Evolutionary conservation across 176 grass and related monocot genomes (phyloP).

Genomic region (Luzula sylvatica): DNA sequence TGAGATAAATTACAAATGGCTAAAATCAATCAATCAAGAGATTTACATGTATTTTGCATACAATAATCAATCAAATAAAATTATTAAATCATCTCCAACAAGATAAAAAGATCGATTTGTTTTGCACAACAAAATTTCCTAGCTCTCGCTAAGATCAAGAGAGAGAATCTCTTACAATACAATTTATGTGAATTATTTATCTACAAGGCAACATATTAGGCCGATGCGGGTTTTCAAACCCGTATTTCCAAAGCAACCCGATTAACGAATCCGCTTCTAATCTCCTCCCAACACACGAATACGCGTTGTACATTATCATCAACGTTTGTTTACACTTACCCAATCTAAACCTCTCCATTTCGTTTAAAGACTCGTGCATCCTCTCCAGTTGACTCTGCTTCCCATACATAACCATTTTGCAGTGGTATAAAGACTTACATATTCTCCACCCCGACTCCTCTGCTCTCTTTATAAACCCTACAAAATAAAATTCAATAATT

Average conservation of each 20-base stretch:
- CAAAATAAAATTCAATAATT: neutral
- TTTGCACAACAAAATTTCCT: too few relatives aligned
- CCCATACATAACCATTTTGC: constrained; percentile 96
- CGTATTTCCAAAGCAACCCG: constrained; percentile 77
- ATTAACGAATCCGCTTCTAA: constrained; percentile 47
- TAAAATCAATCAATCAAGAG: too few relatives aligned
- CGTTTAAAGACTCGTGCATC: constrained; percentile 71
- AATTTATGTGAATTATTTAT: too few relatives aligned
- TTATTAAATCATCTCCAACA: too few relatives aligned
- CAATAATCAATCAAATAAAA: too few relatives aligned
- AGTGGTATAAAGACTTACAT: constrained; percentile 75
- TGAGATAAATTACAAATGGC: too few relatives aligned
- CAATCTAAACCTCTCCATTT: constrained; percentile 60
- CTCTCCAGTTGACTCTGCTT: constrained; percentile 40
- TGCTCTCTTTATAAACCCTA: constrained; percentile 42
- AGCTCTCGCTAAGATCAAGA: neutral
- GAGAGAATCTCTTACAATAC: too few relatives aligned
- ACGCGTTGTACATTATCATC: constrained; percentile 80
- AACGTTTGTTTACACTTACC: constrained; percentile 76
- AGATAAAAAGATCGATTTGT: too few relatives aligned
- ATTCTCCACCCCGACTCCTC: constrained; percentile 68
- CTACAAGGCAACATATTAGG: too few relatives aligned
- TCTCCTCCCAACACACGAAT: constrained; percentile 31
- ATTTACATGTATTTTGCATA: too few relatives aligned
- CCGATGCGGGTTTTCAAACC: constrained; percentile 22